Percentiles rank a stretch among this genome's conserved stretches.
Evolutionary conservation across 345 rosid species (phyloP).

Genomic region (Excoecaria cochinchinensis): DNA sequence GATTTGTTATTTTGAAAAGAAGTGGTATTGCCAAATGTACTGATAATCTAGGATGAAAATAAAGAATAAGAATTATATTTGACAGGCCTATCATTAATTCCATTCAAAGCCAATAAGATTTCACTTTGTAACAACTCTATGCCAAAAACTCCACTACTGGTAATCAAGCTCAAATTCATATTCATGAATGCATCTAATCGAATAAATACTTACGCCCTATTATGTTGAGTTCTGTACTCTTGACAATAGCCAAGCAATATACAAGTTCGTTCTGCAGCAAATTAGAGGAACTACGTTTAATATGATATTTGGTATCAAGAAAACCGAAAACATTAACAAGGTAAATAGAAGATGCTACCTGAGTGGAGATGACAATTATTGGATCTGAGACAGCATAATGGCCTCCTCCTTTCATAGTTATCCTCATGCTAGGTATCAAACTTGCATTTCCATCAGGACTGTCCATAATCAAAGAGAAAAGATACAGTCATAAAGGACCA

Average conservation of each 20-base stretch:
- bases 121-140: no score
- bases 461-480: slow-evolving; percentile 23
- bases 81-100: no score
- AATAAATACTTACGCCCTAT: slow-evolving; percentile 59
- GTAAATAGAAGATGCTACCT: slow-evolving; percentile 32
- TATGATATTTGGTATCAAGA: slow-evolving; percentile 3
- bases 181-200: neutral
- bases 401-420: slow-evolving; percentile 69
- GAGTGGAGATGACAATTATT: slow-evolving; percentile 62
- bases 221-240: slow-evolving; percentile 68
- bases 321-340: neutral
- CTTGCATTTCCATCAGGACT: slow-evolving; percentile 65
- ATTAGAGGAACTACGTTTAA: neutral
- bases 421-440: slow-evolving; percentile 64
- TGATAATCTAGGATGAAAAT: no score
- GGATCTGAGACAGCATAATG: slow-evolving; percentile 66
- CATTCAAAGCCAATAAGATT: no score
- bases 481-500: slow-evolving; percentile 5
- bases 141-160: no score
- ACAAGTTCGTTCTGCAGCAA: slow-evolving; percentile 53
- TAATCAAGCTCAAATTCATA: neutral
- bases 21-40: no score
- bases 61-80: no score
- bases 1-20: no score
- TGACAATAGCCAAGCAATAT: slow-evolving; percentile 72